Evolutionary conservation across 1,139 yeast genomes (phyloP), one percentile per base, ranked within the genome.

Genomic region (Candida tetrigidarum): DNA sequence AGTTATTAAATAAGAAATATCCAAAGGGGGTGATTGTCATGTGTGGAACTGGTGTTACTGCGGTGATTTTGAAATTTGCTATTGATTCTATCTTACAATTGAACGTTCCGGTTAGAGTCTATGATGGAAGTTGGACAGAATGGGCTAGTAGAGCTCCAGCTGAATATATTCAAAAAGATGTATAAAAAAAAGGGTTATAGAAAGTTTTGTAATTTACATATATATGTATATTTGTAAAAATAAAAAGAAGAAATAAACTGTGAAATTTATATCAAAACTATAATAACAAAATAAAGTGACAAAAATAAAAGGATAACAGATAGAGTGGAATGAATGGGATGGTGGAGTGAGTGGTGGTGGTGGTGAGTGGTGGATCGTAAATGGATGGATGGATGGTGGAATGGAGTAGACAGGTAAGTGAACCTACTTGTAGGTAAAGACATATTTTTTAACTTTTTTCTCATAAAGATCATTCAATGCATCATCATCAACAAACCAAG

Each of bases 1-100:
- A 29, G 2, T 22, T 29, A 2, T 44, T 61, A 8, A 52, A 51
- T 28, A 52, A 52, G 28, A 62, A 52, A 27, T 44, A 38, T 35
- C 48, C 51, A 42, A 81, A 84, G 55, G 91, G 86, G 8, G 79
- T 88, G 15, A 82, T 93, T 45, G 88, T 85, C 37, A 82, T 87
- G 89, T 93, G 99, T 62, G 99, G 98, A 18, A 85, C 97, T 1
- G 98, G 98, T 40, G 97, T 92, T 37, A 85, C 97, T 16, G 97
- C 97, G 0, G 89, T 92, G 51, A 82, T 92, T 35, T 72, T 92
- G 46, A 85, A 86, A 63, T 54, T 70, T 37, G 80, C 78, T 8
- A 60, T 75, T 42, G 71, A 71, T 44, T 57, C 64, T 7, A 60
- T 74, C 11, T 74, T 84, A 19, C 95, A 89, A 3, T 67, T 88